Base-by-base conservation (phyloP, 2,329 filamentous ascomycete species). In the Fusarium hainanense region DNA sequence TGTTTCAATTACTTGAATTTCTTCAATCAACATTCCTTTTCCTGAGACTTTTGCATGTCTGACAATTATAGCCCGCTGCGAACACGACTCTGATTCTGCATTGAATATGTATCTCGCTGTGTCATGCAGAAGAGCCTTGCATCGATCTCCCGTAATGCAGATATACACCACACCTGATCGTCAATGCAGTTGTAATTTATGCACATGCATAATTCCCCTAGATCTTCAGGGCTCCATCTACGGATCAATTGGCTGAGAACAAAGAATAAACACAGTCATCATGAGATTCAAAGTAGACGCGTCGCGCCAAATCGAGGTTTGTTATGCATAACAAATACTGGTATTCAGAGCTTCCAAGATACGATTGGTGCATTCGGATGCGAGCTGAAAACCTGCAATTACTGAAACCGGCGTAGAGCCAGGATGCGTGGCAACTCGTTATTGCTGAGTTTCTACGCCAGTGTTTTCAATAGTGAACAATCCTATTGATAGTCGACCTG, bases 141-240 rank as follows among this genome's bases (percentile, higher is more conserved):
- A 74, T 68, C 72, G 72, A 74, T 75, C 73, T 73, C 57, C 69
- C 66, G 58, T 66, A 63, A 70, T 67, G 69, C 68, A 71, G 56
- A 68, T 49, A 50, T 47, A 51, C 63, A 59, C 49, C 58, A 55
- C 50, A 58, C 66, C 64, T 66, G 73, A 75, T 75, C 73, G 58
- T 47, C 56, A 67, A 71, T 74, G 73, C 73, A 74, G 56, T 72
- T 69, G 69, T 11, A 20, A 51, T 34, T 51, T 74, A 67, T 74
- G 72, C 72, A 61, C 65, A 25, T 47, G 60, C 60, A 66, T 56
- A 63, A 62, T 30, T 43, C 34, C 44, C 42, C 63, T 59, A 46
- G 52, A 66, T 66, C 43, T 50, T 18, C 37, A 56, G 42, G 50
- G 32, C 30, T 62, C 13, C 40, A 20, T 50, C 27, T 48, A 28